phyloP scores from a whole-genome alignment of 2,329 filamentous ascomycete genomes.

The Graphilbum fragrans region DNA sequence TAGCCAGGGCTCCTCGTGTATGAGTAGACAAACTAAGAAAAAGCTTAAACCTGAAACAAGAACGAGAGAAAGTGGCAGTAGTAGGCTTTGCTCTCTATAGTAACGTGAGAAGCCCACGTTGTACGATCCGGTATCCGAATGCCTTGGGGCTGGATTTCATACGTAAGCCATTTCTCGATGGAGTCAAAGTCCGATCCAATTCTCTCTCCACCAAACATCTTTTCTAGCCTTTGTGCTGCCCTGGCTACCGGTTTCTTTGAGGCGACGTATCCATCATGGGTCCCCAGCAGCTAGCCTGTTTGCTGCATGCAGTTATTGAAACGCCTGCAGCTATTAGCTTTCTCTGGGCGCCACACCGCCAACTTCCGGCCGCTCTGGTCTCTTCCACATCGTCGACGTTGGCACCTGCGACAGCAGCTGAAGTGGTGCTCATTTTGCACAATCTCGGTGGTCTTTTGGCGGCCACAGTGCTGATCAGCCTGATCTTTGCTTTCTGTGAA shows the following conservation, averaged over 20 bases:
- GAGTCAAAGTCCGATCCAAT: too few species aligned
- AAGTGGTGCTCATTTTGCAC: conserved; percentile 29
- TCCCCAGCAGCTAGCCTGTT: conserved; percentile 5
- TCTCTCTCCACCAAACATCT: too few species aligned
- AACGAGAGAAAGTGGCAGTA: too few species aligned
- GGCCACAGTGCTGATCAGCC: conserved; percentile 29
- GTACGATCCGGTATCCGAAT: too few species aligned
- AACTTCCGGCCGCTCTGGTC: conserved; percentile 24
- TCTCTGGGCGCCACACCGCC: conserved; percentile 25
- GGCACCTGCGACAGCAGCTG: conserved; percentile 9
- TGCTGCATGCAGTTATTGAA: conserved; percentile 11
- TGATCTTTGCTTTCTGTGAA: conserved; percentile 19
- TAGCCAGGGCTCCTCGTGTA: too few species aligned
- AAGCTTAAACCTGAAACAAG: too few species aligned
- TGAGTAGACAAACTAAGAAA: too few species aligned
- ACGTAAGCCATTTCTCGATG: too few species aligned
- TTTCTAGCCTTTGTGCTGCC: too few species aligned
- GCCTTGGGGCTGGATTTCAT: too few species aligned
- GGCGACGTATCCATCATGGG: background rate
- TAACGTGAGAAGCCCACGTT: too few species aligned
- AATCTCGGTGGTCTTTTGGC: conserved; percentile 35
- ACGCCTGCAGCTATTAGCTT: conserved; percentile 30
- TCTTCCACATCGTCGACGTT: conserved; percentile 9
- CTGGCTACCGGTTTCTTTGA: background rate
- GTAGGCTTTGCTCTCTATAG: too few species aligned